Base-by-base conservation (phyloP, 192 early-diverging fungal genomes). In the Coemansia sp. region DNA sequence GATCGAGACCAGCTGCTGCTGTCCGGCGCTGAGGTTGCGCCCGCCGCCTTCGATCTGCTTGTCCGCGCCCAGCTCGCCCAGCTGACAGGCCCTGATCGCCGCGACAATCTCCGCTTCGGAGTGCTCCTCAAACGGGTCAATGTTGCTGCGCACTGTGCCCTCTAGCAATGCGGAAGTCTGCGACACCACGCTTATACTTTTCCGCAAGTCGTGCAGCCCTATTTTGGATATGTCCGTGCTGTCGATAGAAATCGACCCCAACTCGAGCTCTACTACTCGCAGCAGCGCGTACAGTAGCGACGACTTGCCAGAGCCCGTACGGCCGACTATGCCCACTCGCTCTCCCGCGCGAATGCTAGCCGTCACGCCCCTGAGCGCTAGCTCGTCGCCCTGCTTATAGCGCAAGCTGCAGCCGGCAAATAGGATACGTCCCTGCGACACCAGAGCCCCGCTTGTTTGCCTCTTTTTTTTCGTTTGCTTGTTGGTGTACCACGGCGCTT, bases 1-100 rank as follows among this genome's bases (percentile, higher is more conserved):
- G 6, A 96, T 76, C 42, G 89, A 91, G 32, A 95, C 75, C n/a
- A 96, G 73, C 81, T 96, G 93, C 35, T 89, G 83, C 79, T 96
- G 61, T 15, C 79, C 79, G 3, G 62, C 65, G 12, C 79, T 82
- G 19, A 79, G 35, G 37, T 79, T 79, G 22, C 25, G 38, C 19
- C 77, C 77, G 22, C 68, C 19, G 43, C 36, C 32, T 32, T 68
- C 65, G 14, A 82, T 54, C 36, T 24, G 11, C 37, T 29, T 56
- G 19, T 90, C 90, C 0, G 73, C 71, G 12, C 85, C 87, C 65
- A 87, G 86, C 10, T 87, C 90, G 0, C 64, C 80, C 2, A 94
- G 68, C 6, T 74, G 43, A 15, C 91, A 91, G 10, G 85, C 67
- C 40, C 87, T 74, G 7, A 95, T 74, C 0, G 91, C 92, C 22